Conservation (phyloP, 768 basidiomycete genomes). For the Gyrodon lividus region DNA sequence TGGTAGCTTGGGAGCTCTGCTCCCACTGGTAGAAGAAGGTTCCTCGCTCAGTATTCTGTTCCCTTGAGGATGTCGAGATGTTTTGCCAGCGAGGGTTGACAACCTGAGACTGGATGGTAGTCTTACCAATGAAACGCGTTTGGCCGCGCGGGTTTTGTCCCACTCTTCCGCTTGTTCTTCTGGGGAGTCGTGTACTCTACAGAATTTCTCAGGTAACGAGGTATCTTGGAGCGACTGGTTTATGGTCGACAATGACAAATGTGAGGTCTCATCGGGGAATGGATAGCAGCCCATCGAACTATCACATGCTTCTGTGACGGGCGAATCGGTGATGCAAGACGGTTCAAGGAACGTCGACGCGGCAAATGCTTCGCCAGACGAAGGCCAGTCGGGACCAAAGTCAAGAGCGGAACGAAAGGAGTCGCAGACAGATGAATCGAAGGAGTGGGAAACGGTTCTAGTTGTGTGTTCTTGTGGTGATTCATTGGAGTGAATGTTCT, state of each 20-base stretch:
- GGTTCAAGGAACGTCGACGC: conserved; percentile 32
- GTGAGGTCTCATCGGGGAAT: conserved; percentile 26
- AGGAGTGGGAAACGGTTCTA: conserved; percentile 21
- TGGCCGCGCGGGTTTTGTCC: conserved; percentile 81
- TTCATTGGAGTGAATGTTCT: conserved; percentile 19
- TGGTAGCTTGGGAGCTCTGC: neutral
- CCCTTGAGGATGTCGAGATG: conserved; percentile 7
- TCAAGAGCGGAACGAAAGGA: conserved; percentile 73
- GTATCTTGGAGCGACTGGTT: conserved; percentile 20
- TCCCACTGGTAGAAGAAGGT: neutral
- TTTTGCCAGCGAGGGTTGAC: conserved; percentile 18
- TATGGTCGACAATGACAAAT: conserved; percentile 19
- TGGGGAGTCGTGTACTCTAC: conserved; percentile 43
- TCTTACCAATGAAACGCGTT: conserved; percentile 79
- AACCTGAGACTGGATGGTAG: conserved; percentile 56
- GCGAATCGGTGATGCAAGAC: conserved; percentile 37
- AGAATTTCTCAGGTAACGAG: conserved; percentile 45
- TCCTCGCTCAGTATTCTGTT: conserved; percentile 10
- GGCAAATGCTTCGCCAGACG: conserved; percentile 39
- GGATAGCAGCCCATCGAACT: conserved; percentile 33
- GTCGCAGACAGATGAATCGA: conserved; percentile 49
- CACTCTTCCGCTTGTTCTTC: conserved; percentile 85
- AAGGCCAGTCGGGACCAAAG: conserved; percentile 48
- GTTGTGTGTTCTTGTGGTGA: conserved; percentile 12
- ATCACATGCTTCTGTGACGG: conserved; percentile 29